phyloP scores from a whole-genome alignment of 768 basidiomycete genomes.

The Kwoniella europaea region DNA sequence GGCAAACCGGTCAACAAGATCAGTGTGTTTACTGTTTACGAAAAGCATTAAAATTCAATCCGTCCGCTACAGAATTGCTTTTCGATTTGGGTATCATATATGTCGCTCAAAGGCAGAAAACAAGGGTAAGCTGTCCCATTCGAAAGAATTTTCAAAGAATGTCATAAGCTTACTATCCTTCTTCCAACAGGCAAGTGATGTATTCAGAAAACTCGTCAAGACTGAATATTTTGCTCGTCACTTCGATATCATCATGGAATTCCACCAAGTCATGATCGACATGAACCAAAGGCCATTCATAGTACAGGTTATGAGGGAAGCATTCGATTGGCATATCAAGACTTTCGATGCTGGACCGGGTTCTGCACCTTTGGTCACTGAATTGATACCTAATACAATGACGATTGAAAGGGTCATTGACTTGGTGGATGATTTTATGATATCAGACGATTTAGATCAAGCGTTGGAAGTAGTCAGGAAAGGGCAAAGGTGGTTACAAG shows the following conservation, averaged over 20 bases:
- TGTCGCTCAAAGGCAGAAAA: slow-evolving; percentile 72
- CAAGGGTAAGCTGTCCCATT: slow-evolving; percentile 63
- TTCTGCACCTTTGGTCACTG: slow-evolving; percentile 33
- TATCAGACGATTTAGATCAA: slow-evolving; percentile 69
- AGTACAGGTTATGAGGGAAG: slow-evolving; percentile 70
- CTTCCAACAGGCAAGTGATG: slow-evolving; percentile 64
- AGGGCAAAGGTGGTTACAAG: slow-evolving; percentile 91
- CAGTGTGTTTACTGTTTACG: slow-evolving; percentile 91
- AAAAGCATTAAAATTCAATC: slow-evolving; percentile 78
- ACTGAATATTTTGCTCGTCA: slow-evolving; percentile 69
- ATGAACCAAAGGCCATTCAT: slow-evolving; percentile 71
- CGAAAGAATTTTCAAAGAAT: neutral
- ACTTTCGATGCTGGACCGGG: slow-evolving; percentile 59
- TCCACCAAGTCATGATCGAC: slow-evolving; percentile 77
- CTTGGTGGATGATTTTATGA: slow-evolving; percentile 81
- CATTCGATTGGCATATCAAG: slow-evolving; percentile 71
- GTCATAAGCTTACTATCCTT: slow-evolving; percentile 11
- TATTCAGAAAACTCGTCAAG: slow-evolving; percentile 74
- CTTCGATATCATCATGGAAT: slow-evolving; percentile 74
- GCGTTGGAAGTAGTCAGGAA: slow-evolving; percentile 72
- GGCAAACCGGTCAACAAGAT: slow-evolving; percentile 25
- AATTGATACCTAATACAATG: slow-evolving; percentile 32
- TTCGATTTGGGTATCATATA: slow-evolving; percentile 88
- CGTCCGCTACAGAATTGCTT: slow-evolving; percentile 78
- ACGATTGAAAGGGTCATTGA: slow-evolving; percentile 65